A percentile compares a stretch with the other conserved stretches of the same genome.
Conservation (phyloP, 2,329 filamentous ascomycete species). For the Fusarium clavum region DNA sequence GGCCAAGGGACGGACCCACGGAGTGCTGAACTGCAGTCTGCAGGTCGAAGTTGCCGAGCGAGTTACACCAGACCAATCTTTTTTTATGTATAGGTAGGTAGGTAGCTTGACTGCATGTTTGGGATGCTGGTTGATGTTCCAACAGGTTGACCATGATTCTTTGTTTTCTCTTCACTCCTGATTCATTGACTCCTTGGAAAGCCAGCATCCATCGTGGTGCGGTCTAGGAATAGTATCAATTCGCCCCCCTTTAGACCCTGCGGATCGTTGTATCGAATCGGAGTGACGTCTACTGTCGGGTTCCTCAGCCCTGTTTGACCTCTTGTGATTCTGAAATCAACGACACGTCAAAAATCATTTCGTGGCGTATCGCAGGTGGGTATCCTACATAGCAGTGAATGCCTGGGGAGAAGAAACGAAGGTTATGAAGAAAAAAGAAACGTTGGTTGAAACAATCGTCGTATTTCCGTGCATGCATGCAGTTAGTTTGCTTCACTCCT, state of each 20-base stretch:
- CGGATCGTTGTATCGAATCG: constrained; percentile 24
- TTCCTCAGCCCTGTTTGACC: constrained; percentile 27
- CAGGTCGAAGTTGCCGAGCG: constrained; percentile 7
- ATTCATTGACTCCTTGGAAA: background rate
- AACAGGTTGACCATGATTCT: background rate
- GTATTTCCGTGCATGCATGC: constrained; percentile 3
- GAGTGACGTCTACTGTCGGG: constrained; percentile 14
- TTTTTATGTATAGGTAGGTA: background rate
- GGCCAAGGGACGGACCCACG: constrained; percentile 7
- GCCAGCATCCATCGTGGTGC: background rate
- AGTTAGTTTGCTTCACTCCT: constrained; percentile 5
- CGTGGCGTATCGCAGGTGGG: constrained; percentile 11
- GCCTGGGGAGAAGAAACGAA: background rate
- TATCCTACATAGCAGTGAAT: background rate
- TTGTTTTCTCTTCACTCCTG: constrained; percentile 9
- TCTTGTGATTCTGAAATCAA: constrained; percentile 6
- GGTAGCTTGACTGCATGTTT: background rate
- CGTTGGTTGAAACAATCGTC: constrained; percentile 2
- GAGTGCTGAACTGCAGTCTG: constrained; percentile 29
- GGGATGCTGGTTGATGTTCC: background rate
- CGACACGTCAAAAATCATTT: constrained; percentile 33
- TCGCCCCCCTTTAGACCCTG: constrained; percentile 21
- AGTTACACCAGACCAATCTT: background rate
- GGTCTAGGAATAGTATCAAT: constrained; percentile 6
- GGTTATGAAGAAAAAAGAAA: background rate